Evolutionary conservation across 2,329 filamentous ascomycete genomes (phyloP).

Genomic region (Paraphoma chrysanthemicola): DNA sequence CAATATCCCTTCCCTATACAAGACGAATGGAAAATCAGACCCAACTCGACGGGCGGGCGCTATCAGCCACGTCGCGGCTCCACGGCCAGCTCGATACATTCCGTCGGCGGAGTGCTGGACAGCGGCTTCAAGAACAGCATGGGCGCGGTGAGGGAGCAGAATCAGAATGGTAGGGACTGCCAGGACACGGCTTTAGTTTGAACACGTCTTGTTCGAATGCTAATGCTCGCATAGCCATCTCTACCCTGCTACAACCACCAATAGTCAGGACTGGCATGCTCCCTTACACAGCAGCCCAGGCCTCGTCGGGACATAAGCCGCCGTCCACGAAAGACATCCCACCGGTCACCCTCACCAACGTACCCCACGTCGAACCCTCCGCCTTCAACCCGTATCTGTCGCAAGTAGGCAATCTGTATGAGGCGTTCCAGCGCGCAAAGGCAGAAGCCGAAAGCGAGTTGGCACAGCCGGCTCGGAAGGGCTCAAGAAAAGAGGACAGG

Average conservation of each 20-base stretch:
- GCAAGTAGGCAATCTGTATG: conserved; percentile 86
- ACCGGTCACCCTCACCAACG: conserved; percentile 88
- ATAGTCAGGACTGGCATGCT: conserved; percentile 88
- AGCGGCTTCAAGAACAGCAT: conserved; percentile 66
- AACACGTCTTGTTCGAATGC: conserved; percentile 1
- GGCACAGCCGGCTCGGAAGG: conserved; percentile 54
- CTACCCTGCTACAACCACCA: conserved; percentile 87
- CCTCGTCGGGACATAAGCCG: conserved; percentile 76
- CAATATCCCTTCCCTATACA: conserved; percentile 66
- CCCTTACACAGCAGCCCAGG: conserved; percentile 75
- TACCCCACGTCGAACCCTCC: conserved; percentile 78
- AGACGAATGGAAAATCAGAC: conserved; percentile 60
- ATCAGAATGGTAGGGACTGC: conserved; percentile 73
- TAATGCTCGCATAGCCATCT: conserved; percentile 70
- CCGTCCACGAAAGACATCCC: conserved; percentile 91
- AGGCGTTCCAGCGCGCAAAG: conserved; percentile 84
- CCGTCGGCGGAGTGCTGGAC: conserved; percentile 84
- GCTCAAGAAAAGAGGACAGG: conserved; percentile 58
- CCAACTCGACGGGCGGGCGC: conserved; percentile 54
- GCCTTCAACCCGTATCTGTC: conserved; percentile 85
- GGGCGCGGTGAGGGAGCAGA: conserved; percentile 72
- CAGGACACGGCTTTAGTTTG: neutral
- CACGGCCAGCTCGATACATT: conserved; percentile 85
- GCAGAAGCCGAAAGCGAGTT: conserved; percentile 73
- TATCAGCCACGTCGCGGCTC: conserved; percentile 74